A percentile compares a stretch with the other conserved stretches of the same genome.
Evolutionary conservation across 352 stramenopile genomes (phyloP).

Genomic region (Phytopythium aichiense): DNA sequence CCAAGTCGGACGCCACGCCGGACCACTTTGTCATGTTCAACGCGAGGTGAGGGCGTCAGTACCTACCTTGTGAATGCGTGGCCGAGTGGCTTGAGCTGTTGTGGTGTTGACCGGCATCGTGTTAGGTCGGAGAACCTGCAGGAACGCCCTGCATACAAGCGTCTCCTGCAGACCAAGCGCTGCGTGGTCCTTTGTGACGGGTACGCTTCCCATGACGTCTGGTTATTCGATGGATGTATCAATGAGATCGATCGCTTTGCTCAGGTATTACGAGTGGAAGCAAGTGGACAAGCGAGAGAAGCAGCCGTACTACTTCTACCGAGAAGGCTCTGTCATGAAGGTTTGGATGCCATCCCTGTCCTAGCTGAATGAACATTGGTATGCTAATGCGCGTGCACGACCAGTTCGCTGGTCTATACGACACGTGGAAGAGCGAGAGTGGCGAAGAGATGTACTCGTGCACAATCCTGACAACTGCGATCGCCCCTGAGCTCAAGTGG

Average conservation of each 20-base stretch:
- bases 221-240: background rate
- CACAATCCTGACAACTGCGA: constrained; percentile 83
- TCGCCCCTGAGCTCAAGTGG: constrained; percentile 64
- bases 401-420: constrained; percentile 85
- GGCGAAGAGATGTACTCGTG: constrained; percentile 77
- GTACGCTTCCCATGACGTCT: constrained; percentile 9
- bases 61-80: background rate
- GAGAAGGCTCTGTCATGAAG: constrained; percentile 42
- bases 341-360: constrained; percentile 12
- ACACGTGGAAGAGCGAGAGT: constrained; percentile 65
- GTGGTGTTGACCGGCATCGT: background rate
- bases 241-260: background rate
- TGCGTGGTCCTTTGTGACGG: constrained; percentile 86
- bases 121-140: constrained; percentile 62
- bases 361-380: no score
- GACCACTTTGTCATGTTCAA: constrained; percentile 89
- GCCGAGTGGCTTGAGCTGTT: background rate
- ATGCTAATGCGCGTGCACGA: no score
- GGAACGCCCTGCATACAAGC: constrained; percentile 68
- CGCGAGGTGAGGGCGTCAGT: constrained; percentile 38
- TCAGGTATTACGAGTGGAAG: constrained; percentile 90
- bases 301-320: constrained; percentile 89
- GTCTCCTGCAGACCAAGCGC: constrained; percentile 64
- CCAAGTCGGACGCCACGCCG: constrained; percentile 63
- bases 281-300: constrained; percentile 84